A percentile compares a stretch with the other conserved stretches of the same genome.
Conservation (phyloP, 345 rosid genomes). For the Salix arbutifolia region DNA sequence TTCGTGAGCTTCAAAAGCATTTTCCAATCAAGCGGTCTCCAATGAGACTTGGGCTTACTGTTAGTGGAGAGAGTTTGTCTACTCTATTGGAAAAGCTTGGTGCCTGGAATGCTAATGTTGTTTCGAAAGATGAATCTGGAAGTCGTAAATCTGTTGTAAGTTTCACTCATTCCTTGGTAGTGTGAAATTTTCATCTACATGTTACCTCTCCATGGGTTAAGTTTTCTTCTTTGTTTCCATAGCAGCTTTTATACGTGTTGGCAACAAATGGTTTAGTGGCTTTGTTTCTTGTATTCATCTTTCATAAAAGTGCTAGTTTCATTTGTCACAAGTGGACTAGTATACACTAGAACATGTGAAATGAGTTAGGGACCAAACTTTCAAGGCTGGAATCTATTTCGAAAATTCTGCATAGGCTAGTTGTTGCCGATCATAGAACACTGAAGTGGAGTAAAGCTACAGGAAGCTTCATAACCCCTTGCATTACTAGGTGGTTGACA, state of each 20-base stretch:
- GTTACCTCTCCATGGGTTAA: background rate
- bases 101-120: constrained; percentile 56
- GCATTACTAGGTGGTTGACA: background rate
- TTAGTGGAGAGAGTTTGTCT: constrained; percentile 40
- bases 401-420: background rate
- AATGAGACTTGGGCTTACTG: constrained; percentile 68
- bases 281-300: background rate
- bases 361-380: background rate
- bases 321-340: background rate
- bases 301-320: background rate
- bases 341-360: background rate
- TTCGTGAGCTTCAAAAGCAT: constrained; percentile 91
- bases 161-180: background rate
- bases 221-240: too few species aligned
- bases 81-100: constrained; percentile 58
- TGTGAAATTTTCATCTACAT: background rate
- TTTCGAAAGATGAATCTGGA: constrained; percentile 74
- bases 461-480: background rate
- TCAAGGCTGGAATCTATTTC: background rate
- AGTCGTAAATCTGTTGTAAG: constrained; percentile 70
- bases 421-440: background rate
- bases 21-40: constrained; percentile 90
- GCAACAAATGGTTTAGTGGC: background rate
- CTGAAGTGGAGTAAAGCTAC: background rate
- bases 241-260: background rate